phyloP scores from a whole-genome alignment of 352 stramenopile species.

The Hyaloperonospora arabidopsidis region DNA sequence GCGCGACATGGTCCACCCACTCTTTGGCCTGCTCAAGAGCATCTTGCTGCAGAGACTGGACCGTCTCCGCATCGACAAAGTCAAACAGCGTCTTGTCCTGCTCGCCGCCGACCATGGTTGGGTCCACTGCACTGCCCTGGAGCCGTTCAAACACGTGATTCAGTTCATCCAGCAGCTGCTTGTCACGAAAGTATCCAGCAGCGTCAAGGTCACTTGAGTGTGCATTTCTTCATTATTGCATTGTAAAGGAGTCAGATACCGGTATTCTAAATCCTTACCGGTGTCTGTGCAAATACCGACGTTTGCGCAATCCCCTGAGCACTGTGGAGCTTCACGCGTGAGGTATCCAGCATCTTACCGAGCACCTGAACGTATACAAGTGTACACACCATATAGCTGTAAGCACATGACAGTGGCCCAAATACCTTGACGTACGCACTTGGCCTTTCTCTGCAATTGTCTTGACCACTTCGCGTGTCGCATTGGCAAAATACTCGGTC shows the following conservation, averaged over 20 bases:
- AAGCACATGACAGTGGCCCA: not conserved
- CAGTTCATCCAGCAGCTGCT: constrained; percentile 64
- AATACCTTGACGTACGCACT: constrained; percentile 14
- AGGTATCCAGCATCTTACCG: constrained; percentile 54
- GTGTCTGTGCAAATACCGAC: constrained; percentile 53
- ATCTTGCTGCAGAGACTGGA: constrained; percentile 71
- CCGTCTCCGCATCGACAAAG: constrained; percentile 76
- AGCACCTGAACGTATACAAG: constrained; percentile 36
- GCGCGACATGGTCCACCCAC: constrained; percentile 18
- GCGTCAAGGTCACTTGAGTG: too few relatives aligned
- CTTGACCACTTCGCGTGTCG: constrained; percentile 50
- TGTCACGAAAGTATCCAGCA: not conserved
- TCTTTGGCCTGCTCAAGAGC: constrained; percentile 62
- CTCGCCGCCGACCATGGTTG: constrained; percentile 46
- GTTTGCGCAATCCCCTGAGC: constrained; percentile 35
- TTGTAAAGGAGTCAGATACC: too few relatives aligned
- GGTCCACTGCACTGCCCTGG: constrained; percentile 39
- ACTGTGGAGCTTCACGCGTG: constrained; percentile 51
- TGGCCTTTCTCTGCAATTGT: constrained; percentile 72
- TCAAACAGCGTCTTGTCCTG: constrained; percentile 72
- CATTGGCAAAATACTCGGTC: constrained; percentile 35
- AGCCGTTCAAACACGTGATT: constrained; percentile 67
- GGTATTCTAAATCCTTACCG: constrained; percentile 20
- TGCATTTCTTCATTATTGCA: too few relatives aligned
- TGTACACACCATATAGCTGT: not conserved